Conservation (phyloP, 768 basidiomycete genomes). For the Lactarius akahatsu region DNA sequence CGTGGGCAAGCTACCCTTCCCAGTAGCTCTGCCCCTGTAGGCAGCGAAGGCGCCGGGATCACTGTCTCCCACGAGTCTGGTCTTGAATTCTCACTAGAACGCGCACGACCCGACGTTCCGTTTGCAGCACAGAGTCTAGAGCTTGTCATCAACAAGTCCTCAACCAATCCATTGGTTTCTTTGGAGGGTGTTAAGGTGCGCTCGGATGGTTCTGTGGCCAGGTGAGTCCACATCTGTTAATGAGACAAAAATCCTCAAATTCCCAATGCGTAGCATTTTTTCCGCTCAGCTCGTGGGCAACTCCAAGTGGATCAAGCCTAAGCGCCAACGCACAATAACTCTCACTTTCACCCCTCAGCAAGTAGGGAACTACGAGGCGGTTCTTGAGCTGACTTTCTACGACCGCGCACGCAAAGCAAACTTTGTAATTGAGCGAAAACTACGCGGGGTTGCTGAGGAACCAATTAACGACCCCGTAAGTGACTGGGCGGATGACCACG, state of each 20-base stretch:
- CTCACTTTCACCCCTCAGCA: conserved; percentile 15
- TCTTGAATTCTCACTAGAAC: conserved; percentile 17
- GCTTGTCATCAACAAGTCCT: conserved; percentile 16
- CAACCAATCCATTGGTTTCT: neutral
- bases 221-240: conserved; percentile 7
- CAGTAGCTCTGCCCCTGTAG: neutral
- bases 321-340: neutral
- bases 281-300: conserved; percentile 14
- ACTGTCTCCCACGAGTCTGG: conserved; percentile 22
- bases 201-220: neutral
- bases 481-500: neutral
- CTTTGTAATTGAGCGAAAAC: conserved; percentile 13
- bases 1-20: conserved; percentile 2
- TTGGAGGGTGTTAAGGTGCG: neutral
- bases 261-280: conserved; percentile 4
- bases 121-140: conserved; percentile 1
- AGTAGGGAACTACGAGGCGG: conserved; percentile 18
- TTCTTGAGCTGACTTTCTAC: conserved; percentile 18
- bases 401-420: conserved; percentile 2
- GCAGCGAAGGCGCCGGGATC: conserved; percentile 10
- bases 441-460: conserved; percentile 10
- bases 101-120: neutral
- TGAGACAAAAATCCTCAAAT: neutral
- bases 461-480: neutral
- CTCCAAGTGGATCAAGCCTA: conserved; percentile 6